A percentile compares a stretch with the other conserved stretches of the same genome.
These are phyloP conservation scores for Ulmus americana DNA, from an alignment of 331 rosid genomes.

Conservation along the genomic window DNA sequence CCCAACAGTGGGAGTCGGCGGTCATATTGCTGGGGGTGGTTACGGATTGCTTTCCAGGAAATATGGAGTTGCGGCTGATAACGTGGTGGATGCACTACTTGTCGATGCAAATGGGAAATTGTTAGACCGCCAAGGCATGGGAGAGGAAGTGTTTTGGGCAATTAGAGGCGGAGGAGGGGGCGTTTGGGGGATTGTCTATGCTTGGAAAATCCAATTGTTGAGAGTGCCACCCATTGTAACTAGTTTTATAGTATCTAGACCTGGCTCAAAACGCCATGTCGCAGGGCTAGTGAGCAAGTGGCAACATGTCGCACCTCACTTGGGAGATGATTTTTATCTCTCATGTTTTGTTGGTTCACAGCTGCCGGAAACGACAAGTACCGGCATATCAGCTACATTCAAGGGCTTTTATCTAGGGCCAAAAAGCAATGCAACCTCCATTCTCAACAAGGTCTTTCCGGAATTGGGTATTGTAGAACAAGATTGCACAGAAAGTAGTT, in stretches of 20 bases:
- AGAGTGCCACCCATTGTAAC: conserved; percentile 49
- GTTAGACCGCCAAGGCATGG: conserved; percentile 48
- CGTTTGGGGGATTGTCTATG: conserved; percentile 58
- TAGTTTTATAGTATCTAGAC: conserved; percentile 39
- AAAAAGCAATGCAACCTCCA: conserved; percentile 26
- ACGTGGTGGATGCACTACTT: conserved; percentile 59
- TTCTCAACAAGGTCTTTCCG: conserved; percentile 36
- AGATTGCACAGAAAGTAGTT: conserved; percentile 63
- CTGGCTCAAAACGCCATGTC: conserved; percentile 36
- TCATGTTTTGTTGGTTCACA: conserved; percentile 64
- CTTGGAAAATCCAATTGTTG: conserved; percentile 59
- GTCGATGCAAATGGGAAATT: conserved; percentile 44
- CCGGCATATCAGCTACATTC: conserved; percentile 45
- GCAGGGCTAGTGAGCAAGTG: conserved; percentile 48
- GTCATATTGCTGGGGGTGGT: conserved; percentile 73
- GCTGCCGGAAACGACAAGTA: conserved; percentile 39
- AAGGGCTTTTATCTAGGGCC: conserved; percentile 53
- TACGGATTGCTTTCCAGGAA: conserved; percentile 66
- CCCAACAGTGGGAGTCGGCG: conserved; percentile 78
- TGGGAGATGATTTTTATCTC: conserved; percentile 49
- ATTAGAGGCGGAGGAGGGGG: conserved; percentile 88
- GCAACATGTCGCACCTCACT: conserved; percentile 62
- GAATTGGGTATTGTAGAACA: conserved; percentile 39
- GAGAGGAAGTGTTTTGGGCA: conserved; percentile 89
- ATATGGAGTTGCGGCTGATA: conserved; percentile 70